These are phyloP conservation scores for Yamadazyma aaseri DNA, from an alignment of 1,139 yeast genomes.

Conservation along the genomic window DNA sequence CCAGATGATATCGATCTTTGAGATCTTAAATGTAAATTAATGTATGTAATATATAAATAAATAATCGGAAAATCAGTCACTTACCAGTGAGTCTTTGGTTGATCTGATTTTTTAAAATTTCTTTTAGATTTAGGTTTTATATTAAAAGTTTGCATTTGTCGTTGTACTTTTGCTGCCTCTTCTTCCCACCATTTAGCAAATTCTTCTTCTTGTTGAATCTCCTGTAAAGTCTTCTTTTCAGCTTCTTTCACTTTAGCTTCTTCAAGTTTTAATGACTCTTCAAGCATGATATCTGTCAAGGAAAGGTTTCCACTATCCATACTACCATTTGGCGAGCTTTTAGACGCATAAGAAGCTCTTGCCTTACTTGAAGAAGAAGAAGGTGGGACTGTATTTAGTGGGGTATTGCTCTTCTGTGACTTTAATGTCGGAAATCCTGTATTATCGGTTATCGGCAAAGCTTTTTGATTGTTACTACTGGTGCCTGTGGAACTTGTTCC, in stretches of 20 bases:
- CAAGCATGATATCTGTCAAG: conserved; percentile 38
- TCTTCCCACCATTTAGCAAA: conserved; percentile 83
- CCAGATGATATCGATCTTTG: conserved; percentile 45
- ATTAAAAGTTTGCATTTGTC: conserved; percentile 28
- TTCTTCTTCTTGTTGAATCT: conserved; percentile 76
- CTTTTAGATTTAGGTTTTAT: conserved; percentile 4
- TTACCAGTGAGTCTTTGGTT: background rate
- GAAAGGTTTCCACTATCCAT: conserved; percentile 14
- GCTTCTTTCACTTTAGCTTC: conserved; percentile 27
- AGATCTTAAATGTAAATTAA: background rate
- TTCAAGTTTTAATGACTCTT: conserved; percentile 48
- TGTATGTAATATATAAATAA: background rate
- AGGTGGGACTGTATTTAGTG: background rate
- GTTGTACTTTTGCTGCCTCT: conserved; percentile 62
- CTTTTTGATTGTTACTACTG: background rate
- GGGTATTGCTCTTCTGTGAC: background rate
- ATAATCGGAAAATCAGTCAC: too few relatives aligned
- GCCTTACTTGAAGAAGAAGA: too few relatives aligned
- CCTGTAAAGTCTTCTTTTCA: conserved; percentile 51
- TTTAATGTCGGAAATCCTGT: conserved; percentile 6
- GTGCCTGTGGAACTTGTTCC: background rate
- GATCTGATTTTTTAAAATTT: conserved; percentile 2
- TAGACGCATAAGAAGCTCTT: too few relatives aligned
- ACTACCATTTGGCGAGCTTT: too few relatives aligned
- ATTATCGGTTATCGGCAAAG: background rate